Conservation (phyloP, 371 early-diverging fungal genomes). For the Dinochytrium kinnereticum region DNA sequence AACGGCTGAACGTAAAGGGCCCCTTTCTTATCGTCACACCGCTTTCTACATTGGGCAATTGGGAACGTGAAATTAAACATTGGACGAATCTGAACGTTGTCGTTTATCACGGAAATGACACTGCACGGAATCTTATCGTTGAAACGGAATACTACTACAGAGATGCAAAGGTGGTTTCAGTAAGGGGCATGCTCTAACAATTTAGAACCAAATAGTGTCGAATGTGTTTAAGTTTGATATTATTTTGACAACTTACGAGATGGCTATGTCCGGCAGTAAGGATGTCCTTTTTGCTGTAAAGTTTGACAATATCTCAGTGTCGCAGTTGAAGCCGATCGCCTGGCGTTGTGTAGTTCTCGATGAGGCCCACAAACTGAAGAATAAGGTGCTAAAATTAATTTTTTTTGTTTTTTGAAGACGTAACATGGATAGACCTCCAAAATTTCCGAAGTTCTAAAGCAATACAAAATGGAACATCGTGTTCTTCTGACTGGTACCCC, state of each 20-base stretch:
- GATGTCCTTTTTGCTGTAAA: neutral
- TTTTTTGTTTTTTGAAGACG: neutral
- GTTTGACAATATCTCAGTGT: slow-evolving; percentile 28
- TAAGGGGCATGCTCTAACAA: neutral
- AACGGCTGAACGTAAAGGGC: slow-evolving; percentile 80
- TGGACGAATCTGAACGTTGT: slow-evolving; percentile 96
- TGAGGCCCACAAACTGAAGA: slow-evolving; percentile 97
- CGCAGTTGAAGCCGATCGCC: slow-evolving; percentile 75
- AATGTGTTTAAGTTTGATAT: slow-evolving; percentile 81
- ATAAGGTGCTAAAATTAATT: slow-evolving; percentile 52
- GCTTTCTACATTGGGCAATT: slow-evolving; percentile 91
- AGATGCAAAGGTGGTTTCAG: slow-evolving; percentile 30
- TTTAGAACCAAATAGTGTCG: slow-evolving; percentile 52
- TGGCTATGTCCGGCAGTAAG: slow-evolving; percentile 66
- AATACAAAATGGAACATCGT: slow-evolving; percentile 72
- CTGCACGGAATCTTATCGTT: slow-evolving; percentile 81
- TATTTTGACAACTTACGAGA: slow-evolving; percentile 94
- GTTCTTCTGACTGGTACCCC: slow-evolving; percentile 92
- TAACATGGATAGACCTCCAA: slow-evolving; percentile 57
- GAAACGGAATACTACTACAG: slow-evolving; percentile 88
- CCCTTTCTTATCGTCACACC: slow-evolving; percentile 97
- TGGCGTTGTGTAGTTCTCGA: slow-evolving; percentile 92
- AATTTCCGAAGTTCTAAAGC: slow-evolving; percentile 69
- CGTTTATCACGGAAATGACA: slow-evolving; percentile 87
- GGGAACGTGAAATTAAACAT: slow-evolving; percentile 91